Percentiles rank a stretch among this genome's conserved stretches.
Conservation (phyloP, 2,329 filamentous ascomycete genomes). For the Ophiocordyceps australis region DNA sequence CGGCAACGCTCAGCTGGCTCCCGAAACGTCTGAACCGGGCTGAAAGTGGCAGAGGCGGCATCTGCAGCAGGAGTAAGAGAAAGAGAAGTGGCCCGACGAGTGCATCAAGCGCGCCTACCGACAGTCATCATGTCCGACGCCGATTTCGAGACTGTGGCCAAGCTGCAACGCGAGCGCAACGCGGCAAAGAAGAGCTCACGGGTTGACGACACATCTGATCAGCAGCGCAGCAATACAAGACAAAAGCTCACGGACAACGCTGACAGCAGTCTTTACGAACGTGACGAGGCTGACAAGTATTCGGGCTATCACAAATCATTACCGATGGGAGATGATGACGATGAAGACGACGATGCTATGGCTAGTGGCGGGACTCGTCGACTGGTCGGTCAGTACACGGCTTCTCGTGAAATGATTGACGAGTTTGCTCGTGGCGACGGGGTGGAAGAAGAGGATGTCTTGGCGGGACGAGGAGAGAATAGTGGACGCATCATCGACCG, state of each 20-base stretch:
- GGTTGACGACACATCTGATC: slow-evolving; percentile 59
- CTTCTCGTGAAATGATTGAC: slow-evolving; percentile 78
- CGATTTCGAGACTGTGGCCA: slow-evolving; percentile 75
- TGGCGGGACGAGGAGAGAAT: slow-evolving; percentile 68
- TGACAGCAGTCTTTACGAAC: slow-evolving; percentile 76
- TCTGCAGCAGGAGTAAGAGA: too few species aligned
- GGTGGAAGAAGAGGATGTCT: slow-evolving; percentile 80
- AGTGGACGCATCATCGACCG: slow-evolving; percentile 80
- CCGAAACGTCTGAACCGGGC: too few species aligned
- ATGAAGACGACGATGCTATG: slow-evolving; percentile 59
- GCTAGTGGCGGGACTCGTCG: too few species aligned
- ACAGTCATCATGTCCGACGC: slow-evolving; percentile 47
- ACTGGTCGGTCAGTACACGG: slow-evolving; percentile 89
- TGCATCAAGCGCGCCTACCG: slow-evolving; percentile 8
- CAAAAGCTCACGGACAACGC: slow-evolving; percentile 78
- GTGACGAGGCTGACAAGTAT: slow-evolving; percentile 61
- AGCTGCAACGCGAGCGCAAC: slow-evolving; percentile 86
- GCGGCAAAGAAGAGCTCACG: slow-evolving; percentile 69
- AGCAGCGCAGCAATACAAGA: slow-evolving; percentile 80
- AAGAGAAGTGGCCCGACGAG: too few species aligned
- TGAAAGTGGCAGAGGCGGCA: too few species aligned
- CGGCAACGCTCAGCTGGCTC: too few species aligned
- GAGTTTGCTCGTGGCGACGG: slow-evolving; percentile 76
- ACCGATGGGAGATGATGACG: slow-evolving; percentile 58
- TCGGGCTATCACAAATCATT: slow-evolving; percentile 85